Evolutionary conservation across 148 eudicot species (phyloP).

Genomic region (Limonium bicolor): DNA sequence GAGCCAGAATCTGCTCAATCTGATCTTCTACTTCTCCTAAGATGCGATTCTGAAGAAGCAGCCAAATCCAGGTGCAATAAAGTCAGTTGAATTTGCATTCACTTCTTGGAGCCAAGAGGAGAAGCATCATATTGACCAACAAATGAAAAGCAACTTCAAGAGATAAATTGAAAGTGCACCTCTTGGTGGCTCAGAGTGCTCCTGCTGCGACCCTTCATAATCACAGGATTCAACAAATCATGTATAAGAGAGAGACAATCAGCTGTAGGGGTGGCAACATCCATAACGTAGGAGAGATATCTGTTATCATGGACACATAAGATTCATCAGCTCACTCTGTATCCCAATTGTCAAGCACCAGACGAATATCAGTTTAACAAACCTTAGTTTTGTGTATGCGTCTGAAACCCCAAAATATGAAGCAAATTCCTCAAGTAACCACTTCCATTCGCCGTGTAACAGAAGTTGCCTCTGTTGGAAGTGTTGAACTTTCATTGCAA

Average conservation of each 20-base stretch:
- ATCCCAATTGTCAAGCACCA: no score
- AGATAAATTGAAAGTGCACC: no score
- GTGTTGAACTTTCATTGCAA: slow-evolving; percentile 86
- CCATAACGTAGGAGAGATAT: slow-evolving; percentile 94
- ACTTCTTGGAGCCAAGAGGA: not conserved
- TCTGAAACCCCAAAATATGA: slow-evolving; percentile 88
- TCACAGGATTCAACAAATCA: slow-evolving; percentile 67
- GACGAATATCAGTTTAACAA: slow-evolving; percentile 1
- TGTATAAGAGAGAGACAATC: slow-evolving; percentile 72
- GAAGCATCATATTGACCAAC: no score
- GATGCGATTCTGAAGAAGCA: slow-evolving; percentile 55
- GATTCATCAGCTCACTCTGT: no score
- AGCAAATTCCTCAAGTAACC: slow-evolving; percentile 87
- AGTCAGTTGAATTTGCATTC: not conserved
- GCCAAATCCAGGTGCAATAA: not conserved
- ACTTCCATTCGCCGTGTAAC: slow-evolving; percentile 80
- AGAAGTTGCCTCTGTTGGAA: slow-evolving; percentile 77
- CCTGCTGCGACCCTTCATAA: slow-evolving; percentile 53
- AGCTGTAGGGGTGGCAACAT: slow-evolving; percentile 96
- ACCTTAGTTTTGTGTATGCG: slow-evolving; percentile 85
- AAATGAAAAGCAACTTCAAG: no score
- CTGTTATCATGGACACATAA: slow-evolving; percentile 19
- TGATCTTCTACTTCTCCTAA: slow-evolving; percentile 91
- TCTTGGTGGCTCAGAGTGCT: slow-evolving; percentile 84
- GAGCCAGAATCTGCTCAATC: slow-evolving; percentile 71